Base-by-base conservation (phyloP, 805 yeast genomes). In the Cyberlindnera misumaiensis region DNA sequence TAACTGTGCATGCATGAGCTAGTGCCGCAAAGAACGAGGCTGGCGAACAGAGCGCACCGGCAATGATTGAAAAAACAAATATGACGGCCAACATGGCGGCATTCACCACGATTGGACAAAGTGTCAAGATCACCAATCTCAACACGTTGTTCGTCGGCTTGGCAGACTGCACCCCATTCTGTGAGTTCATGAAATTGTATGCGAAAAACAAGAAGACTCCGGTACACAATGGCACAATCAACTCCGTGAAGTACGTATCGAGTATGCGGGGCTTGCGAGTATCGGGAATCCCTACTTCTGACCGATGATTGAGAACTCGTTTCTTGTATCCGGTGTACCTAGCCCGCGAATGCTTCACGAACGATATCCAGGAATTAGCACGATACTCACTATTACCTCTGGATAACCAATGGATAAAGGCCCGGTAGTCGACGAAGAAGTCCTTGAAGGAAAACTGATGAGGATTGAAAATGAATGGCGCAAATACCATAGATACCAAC, bases 241-340 rank as follows among this genome's bases (percentile, higher is more conserved):
- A 65, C 61, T 93, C 97, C 11, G 95, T 79, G 48, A 87, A 73
- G 56, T 85, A 72, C 18, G 87, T 67, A 58, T 87, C 87, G 24
- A 78, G 66, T 58, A 90, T 73, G 43, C 80, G 84, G 14, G 96
- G 89, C 52, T 88, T 80, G 36, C 82, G 73, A 17, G 75, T 65
- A 48, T 82, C 88, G 7, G 30, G 36, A 38, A 77, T 73, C 43
- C 58, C 62, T 18, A 73, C 68, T 63, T 82, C 93, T 40, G 87
- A 75, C 25, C 62, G 63, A 49, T 80, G 88, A 16, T 79, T 79
- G 36, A 81, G 72, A 43, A 73, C 60, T 62, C 77, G 77, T 42
- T 84, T 71, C 70, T 88, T 89, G 72, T 77, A 88, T 43, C 99
- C 98, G 24, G 97, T 90, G 50, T 85, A 77, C 53, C 88, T 77